Evolutionary conservation across 345 rosid species (phyloP).

Genomic region (Brassica juncea): DNA sequence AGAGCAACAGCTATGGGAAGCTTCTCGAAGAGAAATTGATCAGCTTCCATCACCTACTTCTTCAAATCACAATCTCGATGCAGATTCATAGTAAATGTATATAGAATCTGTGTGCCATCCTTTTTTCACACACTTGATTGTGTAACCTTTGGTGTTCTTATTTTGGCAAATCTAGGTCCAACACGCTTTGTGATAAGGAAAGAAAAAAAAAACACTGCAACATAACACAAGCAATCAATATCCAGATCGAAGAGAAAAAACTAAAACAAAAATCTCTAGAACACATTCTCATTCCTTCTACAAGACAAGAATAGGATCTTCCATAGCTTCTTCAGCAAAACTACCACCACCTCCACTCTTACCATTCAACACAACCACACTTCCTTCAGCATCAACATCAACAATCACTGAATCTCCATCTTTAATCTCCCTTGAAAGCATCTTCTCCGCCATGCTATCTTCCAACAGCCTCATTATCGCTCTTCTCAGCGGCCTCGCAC

Average conservation of each 20-base stretch:
- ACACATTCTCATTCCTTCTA: constrained; percentile 30
- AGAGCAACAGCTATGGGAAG: constrained; percentile 92
- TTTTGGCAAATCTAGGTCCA: neutral
- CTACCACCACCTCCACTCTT: constrained; percentile 55
- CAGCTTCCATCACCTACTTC: constrained; percentile 36
- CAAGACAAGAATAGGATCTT: constrained; percentile 52
- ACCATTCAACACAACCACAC: constrained; percentile 81
- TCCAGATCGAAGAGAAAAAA: constrained; percentile 8
- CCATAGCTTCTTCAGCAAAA: constrained; percentile 42
- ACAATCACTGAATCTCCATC: constrained; percentile 92
- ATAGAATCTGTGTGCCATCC: constrained; percentile 10
- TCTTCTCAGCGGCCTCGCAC: constrained; percentile 95
- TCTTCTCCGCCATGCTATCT: constrained; percentile 98
- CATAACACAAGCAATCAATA: constrained; percentile 3
- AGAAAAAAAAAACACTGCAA: neutral
- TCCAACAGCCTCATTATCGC: constrained; percentile 94
- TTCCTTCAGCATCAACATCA: constrained; percentile 82
- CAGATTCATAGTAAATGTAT: constrained; percentile 39
- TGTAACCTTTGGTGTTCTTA: constrained; percentile 16
- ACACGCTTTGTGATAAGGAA: neutral
- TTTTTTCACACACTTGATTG: neutral
- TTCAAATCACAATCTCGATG: constrained; percentile 33
- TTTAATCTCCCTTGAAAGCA: constrained; percentile 91
- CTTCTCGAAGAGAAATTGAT: constrained; percentile 73
- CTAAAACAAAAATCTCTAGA: neutral